Percentiles rank a stretch among this genome's conserved stretches.
phyloP scores from a whole-genome alignment of 1,284 basidiomycete genomes.

The Tilletia caries region DNA sequence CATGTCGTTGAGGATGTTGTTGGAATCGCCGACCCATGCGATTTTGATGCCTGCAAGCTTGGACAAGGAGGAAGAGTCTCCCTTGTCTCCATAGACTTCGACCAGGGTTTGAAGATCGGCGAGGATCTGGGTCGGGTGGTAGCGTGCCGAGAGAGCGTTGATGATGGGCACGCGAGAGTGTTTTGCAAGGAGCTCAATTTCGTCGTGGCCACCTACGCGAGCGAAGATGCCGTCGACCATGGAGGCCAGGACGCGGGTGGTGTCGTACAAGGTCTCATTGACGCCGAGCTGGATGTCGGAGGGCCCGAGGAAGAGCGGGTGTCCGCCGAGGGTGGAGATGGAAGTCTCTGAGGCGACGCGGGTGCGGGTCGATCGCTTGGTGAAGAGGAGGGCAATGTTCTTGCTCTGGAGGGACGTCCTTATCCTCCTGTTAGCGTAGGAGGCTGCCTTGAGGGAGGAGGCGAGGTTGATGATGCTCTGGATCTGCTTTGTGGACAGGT shows the following conservation, averaged over 20 bases:
- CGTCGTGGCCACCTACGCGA: constrained; percentile 82
- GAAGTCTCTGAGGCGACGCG: constrained; percentile 79
- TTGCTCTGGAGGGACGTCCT: constrained; percentile 59
- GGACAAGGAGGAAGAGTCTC: constrained; percentile 23
- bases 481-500: constrained; percentile 72
- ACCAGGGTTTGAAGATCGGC: constrained; percentile 88
- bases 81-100: constrained; percentile 58
- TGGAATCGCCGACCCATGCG: constrained; percentile 90
- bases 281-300: constrained; percentile 95
- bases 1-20: constrained; percentile 97
- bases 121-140: constrained; percentile 93
- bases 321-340: constrained; percentile 59
- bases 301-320: constrained; percentile 84
- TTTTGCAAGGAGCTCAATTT: constrained; percentile 87
- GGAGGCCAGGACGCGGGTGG: constrained; percentile 74
- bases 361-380: constrained; percentile 88
- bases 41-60: constrained; percentile 52
- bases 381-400: constrained; percentile 82
- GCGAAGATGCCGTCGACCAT: constrained; percentile 98
- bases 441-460: constrained; percentile 62
- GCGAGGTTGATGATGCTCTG: constrained; percentile 65
- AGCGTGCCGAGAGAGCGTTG: constrained; percentile 90
- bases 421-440: constrained; percentile 56
- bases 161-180: constrained; percentile 88
- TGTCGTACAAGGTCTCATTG: constrained; percentile 83